Percentiles rank a stretch among this genome's conserved stretches.
These are phyloP conservation scores for Rhizopus arrhizus DNA, from an alignment of 371 early-diverging fungal genomes.

Conservation along the genomic window DNA sequence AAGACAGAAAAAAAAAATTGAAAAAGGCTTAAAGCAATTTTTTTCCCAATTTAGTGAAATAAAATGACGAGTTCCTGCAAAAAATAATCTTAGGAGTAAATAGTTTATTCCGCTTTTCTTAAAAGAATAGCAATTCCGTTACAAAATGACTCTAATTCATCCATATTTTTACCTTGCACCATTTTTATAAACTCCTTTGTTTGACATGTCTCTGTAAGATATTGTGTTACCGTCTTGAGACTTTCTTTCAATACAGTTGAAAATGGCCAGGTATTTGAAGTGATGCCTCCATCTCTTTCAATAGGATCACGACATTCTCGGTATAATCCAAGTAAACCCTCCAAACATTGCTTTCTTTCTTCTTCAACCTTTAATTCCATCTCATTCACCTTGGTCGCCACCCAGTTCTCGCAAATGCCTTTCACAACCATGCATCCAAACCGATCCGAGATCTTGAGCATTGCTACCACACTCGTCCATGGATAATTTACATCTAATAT, in stretches of 20 bases:
- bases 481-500: neutral
- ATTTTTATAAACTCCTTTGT: conserved; percentile 25
- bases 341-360: conserved; percentile 3
- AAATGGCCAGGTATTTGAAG: conserved; percentile 37
- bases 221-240: conserved; percentile 12
- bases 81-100: neutral
- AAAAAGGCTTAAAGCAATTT: neutral
- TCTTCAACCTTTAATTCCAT: neutral
- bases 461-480: conserved; percentile 30
- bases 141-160: conserved; percentile 35
- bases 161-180: conserved; percentile 21
- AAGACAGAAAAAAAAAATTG: conserved; percentile 10
- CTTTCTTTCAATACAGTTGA: conserved; percentile 13
- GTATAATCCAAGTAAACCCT: conserved; percentile 31
- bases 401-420: conserved; percentile 32
- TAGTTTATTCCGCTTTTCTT: conserved; percentile 8
- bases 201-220: conserved; percentile 14
- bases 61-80: conserved; percentile 5
- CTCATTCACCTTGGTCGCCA: conserved; percentile 16
- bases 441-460: conserved; percentile 35
- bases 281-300: conserved; percentile 26
- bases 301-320: conserved; percentile 31
- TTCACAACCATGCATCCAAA: conserved; percentile 26
- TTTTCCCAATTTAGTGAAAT: neutral
- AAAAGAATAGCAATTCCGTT: conserved; percentile 26